phyloP scores from a whole-genome alignment of 148 eudicot species.

The Rhododendron mucronatum region DNA sequence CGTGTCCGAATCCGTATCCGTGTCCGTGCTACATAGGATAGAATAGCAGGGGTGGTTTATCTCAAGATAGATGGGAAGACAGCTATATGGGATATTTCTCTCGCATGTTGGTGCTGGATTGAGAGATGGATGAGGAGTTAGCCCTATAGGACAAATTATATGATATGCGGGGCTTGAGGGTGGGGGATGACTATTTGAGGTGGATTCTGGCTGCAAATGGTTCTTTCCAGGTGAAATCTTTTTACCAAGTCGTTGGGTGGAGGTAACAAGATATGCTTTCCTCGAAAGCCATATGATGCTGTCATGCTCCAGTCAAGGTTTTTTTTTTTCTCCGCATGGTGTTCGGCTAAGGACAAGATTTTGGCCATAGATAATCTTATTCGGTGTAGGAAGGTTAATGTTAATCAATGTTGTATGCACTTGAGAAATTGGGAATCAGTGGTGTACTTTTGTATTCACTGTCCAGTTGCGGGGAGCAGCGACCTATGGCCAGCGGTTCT shows the following conservation, averaged over 20 bases:
- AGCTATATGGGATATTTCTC: not conserved
- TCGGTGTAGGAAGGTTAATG: not conserved
- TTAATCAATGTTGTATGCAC: not conserved
- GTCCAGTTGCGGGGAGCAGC: not conserved
- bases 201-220: not conserved
- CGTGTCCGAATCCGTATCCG: too few relatives aligned
- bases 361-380: too few relatives aligned
- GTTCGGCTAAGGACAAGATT: too few relatives aligned
- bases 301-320: not conserved
- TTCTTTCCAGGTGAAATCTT: not conserved
- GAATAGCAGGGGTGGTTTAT: too few relatives aligned
- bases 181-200: not conserved
- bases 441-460: not conserved
- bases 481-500: not conserved
- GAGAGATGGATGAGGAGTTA: not conserved
- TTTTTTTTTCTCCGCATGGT: too few relatives aligned
- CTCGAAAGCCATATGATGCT: not conserved
- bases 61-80: not conserved
- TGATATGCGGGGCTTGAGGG: not conserved
- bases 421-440: not conserved
- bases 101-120: not conserved
- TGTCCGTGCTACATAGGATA: too few relatives aligned
- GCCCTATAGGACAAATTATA: not conserved
- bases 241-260: not conserved
- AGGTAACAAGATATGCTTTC: not conserved